These are phyloP conservation scores for Exophiala viscosa DNA, from an alignment of 2,329 filamentous ascomycete species.

Conservation along the genomic window DNA sequence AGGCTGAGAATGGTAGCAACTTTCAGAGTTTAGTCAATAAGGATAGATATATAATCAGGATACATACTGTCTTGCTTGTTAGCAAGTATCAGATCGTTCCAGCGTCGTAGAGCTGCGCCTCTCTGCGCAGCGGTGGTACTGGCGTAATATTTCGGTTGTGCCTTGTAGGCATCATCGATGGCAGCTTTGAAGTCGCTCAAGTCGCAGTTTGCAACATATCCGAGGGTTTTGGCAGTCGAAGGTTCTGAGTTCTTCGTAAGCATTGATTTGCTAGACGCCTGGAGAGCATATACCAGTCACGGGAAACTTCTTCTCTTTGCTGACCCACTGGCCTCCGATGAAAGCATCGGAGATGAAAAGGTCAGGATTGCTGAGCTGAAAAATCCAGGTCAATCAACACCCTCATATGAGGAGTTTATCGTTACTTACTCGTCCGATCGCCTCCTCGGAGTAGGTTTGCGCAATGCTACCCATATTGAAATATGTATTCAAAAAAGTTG, in stretches of 20 bases:
- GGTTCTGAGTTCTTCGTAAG: slow-evolving; percentile 16
- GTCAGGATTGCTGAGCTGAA: slow-evolving; percentile 1
- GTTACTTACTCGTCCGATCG: neutral
- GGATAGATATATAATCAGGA: no score
- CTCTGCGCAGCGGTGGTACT: no score
- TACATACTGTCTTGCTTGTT: slow-evolving; percentile 55
- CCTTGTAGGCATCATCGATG: slow-evolving; percentile 21
- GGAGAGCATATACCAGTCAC: slow-evolving; percentile 3
- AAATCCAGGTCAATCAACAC: neutral
- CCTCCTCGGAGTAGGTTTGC: neutral
- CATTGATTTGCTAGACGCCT: neutral
- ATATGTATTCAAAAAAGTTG: no score
- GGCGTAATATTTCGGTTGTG: slow-evolving; percentile 37
- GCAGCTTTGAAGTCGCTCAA: slow-evolving; percentile 27
- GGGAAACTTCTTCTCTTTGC: slow-evolving; percentile 3
- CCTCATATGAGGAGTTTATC: neutral
- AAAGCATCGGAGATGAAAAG: slow-evolving; percentile 15
- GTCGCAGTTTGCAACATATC: slow-evolving; percentile 24
- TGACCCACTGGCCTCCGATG: slow-evolving; percentile 9
- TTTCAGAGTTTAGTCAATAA: no score
- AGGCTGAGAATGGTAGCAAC: slow-evolving; percentile 47
- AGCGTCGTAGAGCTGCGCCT: slow-evolving; percentile 54
- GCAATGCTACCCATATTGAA: slow-evolving; percentile 7
- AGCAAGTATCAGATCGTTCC: slow-evolving; percentile 54
- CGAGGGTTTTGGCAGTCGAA: slow-evolving; percentile 22